Percentiles rank a stretch among this genome's conserved stretches.
phyloP scores from a whole-genome alignment of 352 stramenopile species.

The Plasmopara muralis region DNA sequence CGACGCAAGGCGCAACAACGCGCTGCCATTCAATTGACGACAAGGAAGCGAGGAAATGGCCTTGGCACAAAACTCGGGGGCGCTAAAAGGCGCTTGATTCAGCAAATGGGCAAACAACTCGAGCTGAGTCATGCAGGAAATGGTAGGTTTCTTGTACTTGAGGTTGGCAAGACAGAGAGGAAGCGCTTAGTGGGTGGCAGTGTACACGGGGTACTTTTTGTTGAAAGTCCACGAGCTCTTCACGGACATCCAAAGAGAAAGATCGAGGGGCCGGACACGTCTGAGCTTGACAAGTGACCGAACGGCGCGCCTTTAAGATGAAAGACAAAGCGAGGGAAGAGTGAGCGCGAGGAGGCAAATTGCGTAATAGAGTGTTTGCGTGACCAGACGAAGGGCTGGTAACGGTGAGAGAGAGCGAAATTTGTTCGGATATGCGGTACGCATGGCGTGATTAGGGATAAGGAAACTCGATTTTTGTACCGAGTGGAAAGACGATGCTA shows the following conservation, averaged over 20 bases:
- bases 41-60: slow-evolving; percentile 25
- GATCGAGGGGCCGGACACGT: slow-evolving; percentile 15
- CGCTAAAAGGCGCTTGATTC: slow-evolving; percentile 24
- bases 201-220: slow-evolving; percentile 79
- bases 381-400: no score
- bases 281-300: slow-evolving; percentile 10
- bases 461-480: no score
- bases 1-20: slow-evolving; percentile 28
- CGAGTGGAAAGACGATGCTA: no score
- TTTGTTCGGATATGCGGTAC: no score
- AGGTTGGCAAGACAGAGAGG: neutral
- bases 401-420: no score
- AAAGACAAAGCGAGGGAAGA: no score
- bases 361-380: slow-evolving; percentile 11
- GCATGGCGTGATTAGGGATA: no score
- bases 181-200: slow-evolving; percentile 52
- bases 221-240: slow-evolving; percentile 80
- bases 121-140: slow-evolving; percentile 41
- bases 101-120: slow-evolving; percentile 31
- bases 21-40: slow-evolving; percentile 31
- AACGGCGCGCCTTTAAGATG: neutral
- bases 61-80: slow-evolving; percentile 15
- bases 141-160: slow-evolving; percentile 7
- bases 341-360: slow-evolving; percentile 34
- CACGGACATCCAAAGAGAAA: slow-evolving; percentile 58